Evolutionary conservation across 2,329 filamentous ascomycete genomes (phyloP).

Genomic region (Proliferodiscus dingleyae): DNA sequence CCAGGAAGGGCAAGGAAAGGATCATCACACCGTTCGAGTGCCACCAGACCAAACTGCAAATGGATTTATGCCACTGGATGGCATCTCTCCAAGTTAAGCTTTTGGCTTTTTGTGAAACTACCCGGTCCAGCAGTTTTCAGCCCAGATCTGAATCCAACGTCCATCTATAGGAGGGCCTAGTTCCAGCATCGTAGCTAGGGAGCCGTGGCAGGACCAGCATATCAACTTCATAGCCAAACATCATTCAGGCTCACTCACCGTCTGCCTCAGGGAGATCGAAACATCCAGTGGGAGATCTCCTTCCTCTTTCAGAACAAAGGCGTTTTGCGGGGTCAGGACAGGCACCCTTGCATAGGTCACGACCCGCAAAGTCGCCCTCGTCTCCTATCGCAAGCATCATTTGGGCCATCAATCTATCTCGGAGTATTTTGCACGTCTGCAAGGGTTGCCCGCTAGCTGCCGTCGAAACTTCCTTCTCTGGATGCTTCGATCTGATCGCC

Average conservation of each 20-base stretch:
- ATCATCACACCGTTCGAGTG: conserved; percentile 7
- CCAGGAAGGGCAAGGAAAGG: conserved; percentile 1
- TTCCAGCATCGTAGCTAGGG: neutral
- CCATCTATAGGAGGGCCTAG: neutral
- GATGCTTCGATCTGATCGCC: conserved; percentile 9
- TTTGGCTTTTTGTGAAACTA: neutral
- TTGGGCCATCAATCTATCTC: conserved; percentile 10
- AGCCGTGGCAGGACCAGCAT: neutral
- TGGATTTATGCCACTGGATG: neutral
- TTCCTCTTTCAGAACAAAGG: conserved; percentile 5
- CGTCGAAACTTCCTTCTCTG: neutral
- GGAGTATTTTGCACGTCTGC: conserved; percentile 6
- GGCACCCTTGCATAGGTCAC: neutral
- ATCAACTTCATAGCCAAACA: neutral
- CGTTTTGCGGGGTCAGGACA: conserved; percentile 3
- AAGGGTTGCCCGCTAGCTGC: conserved; percentile 1
- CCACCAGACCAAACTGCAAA: neutral
- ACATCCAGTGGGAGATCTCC: neutral
- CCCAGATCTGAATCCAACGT: neutral
- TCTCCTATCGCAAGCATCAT: conserved; percentile 7
- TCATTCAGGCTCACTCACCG: neutral
- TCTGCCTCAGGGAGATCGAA: neutral
- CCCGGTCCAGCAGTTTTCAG: neutral
- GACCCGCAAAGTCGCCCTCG: too few species aligned
- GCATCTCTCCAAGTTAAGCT: conserved; percentile 3